These are phyloP conservation scores for Pseudocohnilembus persalinus DNA, from an alignment of 169 alveolate species.

Conservation along the genomic window DNA sequence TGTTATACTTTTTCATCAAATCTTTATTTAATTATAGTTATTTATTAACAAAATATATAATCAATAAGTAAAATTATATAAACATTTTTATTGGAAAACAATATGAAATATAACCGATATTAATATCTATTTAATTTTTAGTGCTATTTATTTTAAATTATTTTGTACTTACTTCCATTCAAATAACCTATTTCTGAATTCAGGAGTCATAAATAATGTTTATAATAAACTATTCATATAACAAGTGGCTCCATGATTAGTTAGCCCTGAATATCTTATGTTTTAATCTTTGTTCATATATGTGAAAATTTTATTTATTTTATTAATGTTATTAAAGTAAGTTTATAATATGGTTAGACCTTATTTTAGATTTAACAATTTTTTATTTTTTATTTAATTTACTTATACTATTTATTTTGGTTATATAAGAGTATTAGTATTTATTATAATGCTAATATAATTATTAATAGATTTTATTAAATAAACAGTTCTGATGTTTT, in stretches of 20 bases:
- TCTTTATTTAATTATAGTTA: not conserved
- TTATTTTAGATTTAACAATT: no score
- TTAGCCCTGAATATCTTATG: constrained; percentile 41
- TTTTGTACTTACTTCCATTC: constrained; percentile 53
- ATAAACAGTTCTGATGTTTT: no score
- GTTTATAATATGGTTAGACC: no score
- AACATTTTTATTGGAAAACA: not conserved
- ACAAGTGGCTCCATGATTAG: constrained; percentile 61
- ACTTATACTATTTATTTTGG: no score
- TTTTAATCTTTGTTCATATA: not conserved
- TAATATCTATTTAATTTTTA: not conserved
- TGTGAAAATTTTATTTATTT: no score
- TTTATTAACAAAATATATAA: no score
- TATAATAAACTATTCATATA: constrained; percentile 55
- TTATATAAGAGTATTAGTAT: no score
- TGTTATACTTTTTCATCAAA: constrained; percentile 31
- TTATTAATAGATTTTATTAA: no score
- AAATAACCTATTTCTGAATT: constrained; percentile 46
- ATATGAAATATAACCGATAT: not conserved
- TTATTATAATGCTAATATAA: not conserved
- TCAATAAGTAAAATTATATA: not conserved
- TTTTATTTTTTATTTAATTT: no score
- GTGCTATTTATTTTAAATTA: no score
- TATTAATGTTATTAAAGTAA: no score
- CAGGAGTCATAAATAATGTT: constrained; percentile 56